These are phyloP conservation scores for Glebionis coronaria DNA, from an alignment of 129 eudicot genomes.

Conservation along the genomic window DNA sequence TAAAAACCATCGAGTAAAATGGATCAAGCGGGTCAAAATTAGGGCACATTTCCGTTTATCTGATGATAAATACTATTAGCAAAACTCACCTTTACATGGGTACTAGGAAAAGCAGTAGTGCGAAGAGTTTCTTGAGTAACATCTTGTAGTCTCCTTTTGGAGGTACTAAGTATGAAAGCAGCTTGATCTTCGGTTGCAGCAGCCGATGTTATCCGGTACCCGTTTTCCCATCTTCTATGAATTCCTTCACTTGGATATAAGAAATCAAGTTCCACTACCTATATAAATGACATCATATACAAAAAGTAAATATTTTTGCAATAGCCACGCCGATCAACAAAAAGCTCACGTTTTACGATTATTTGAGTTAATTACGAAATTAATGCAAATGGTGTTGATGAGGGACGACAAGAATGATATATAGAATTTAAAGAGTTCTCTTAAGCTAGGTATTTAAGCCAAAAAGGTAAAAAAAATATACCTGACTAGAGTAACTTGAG, in stretches of 20 bases:
- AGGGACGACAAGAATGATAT: too few relatives aligned
- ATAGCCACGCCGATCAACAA: neutral
- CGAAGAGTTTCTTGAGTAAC: slow-evolving; percentile 80
- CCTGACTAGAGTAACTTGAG: slow-evolving; percentile 62
- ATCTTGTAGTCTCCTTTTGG: slow-evolving; percentile 52
- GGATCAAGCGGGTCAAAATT: too few relatives aligned
- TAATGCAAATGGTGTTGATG: too few relatives aligned
- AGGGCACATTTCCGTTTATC: neutral
- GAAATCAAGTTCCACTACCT: slow-evolving; percentile 87
- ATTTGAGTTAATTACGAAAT: too few relatives aligned
- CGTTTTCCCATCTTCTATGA: slow-evolving; percentile 75
- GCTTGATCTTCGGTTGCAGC: slow-evolving; percentile 81
- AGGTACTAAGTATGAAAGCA: slow-evolving; percentile 62
- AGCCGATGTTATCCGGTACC: slow-evolving; percentile 73
- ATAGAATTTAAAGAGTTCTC: too few relatives aligned
- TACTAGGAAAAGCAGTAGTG: slow-evolving; percentile 67
- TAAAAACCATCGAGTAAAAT: too few relatives aligned
- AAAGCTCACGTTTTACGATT: neutral
- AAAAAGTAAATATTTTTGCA: neutral
- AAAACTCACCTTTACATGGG: slow-evolving; percentile 62
- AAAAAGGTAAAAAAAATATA: neutral
- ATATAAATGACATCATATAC: slow-evolving; percentile 9
- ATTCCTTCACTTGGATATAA: slow-evolving; percentile 89
- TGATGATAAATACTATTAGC: too few relatives aligned
- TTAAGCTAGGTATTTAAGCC: too few relatives aligned